Evolutionary conservation across 495 filamentous ascomycete genomes (phyloP), one percentile per base, ranked within the genome.

Genomic region (Xanthoparmelia taractica): DNA sequence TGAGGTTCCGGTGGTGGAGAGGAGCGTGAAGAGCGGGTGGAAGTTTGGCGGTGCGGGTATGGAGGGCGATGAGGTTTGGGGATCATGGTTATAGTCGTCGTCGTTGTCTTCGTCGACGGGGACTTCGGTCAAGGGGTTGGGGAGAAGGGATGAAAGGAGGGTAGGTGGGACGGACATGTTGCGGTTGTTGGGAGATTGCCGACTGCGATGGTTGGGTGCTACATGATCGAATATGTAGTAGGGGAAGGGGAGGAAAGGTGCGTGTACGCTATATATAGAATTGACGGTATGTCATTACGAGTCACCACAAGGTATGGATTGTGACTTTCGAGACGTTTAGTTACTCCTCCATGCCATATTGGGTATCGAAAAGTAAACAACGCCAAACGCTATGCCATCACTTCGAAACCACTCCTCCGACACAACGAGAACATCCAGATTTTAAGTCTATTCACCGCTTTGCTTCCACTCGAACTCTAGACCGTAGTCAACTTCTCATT

Each of bases 391-490:
- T 64, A 62, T 56, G 43, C 57, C 47, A 52, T 23, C n/a, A 41
- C 41, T 10, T 1, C 3, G 23, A 34, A 40, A n/a, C 23, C 2
- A 41, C 0, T n/a, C 20, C 36, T 43, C 38, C 5, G 25, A 18
- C 8, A 10, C 29, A 61, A n/a, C 2, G 11, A 18, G 1, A 2
- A 41, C 23, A 8, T 18, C 8, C 23, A 15, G 15, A 17, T 4
- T 13, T 33, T 36, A 23, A 2, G 8, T 8, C 57, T 64, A 65
- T 33, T 78, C 74, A 25, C 76, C 75, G 54, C 70, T 76, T 65
- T 76, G 71, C 59, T 82, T 83, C 85, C 86, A 89, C 71, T 89
- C 87, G 68, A 90, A 63, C 8, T 69, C 27, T 34, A 18, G 27
- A 43, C 41, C 47, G 36, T 40, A 23, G 41, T 23, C 29, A 63